Conservation (phyloP, 2,329 filamentous ascomycete species). For the Paramyrothecium sp. region DNA sequence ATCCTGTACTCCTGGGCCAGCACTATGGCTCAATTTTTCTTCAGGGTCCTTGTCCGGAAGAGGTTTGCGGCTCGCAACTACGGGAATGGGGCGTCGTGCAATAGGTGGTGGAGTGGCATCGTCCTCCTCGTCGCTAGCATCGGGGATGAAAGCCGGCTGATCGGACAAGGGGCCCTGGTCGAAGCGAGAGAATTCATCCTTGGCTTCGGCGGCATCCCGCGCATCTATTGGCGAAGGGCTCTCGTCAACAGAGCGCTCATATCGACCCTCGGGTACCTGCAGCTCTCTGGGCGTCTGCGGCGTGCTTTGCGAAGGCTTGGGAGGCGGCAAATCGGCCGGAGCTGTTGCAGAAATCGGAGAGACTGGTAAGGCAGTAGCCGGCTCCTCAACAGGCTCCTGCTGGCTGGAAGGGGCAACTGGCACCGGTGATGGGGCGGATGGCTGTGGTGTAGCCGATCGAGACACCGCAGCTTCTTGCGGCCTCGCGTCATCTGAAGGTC, state of each 20-base stretch:
- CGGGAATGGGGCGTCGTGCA: slow-evolving; percentile 33
- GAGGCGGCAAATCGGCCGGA: not conserved
- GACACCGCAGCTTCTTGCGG: slow-evolving; percentile 24
- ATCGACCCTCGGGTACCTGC: slow-evolving; percentile 12
- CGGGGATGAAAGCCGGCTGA: slow-evolving; percentile 78
- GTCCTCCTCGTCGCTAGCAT: slow-evolving; percentile 49
- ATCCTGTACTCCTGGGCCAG: slow-evolving; percentile 53
- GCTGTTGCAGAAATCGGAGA: not conserved
- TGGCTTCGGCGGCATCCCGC: slow-evolving; percentile 56
- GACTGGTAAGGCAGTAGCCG: not conserved
- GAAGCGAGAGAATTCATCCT: slow-evolving; percentile 65
- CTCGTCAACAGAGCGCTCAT: slow-evolving; percentile 21
- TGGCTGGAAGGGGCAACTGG: slow-evolving; percentile 14
- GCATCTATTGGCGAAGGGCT: slow-evolving; percentile 60
- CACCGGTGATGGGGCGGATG: not conserved
- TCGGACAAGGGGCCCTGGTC: slow-evolving; percentile 87
- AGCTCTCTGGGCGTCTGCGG: not conserved
- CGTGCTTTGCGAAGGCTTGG: slow-evolving; percentile 1
- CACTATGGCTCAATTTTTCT: slow-evolving; percentile 31
- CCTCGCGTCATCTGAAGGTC: slow-evolving; percentile 13
- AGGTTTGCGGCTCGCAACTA: slow-evolving; percentile 17
- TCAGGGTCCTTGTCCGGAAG: slow-evolving; percentile 20
- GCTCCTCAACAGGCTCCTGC: slow-evolving; percentile 15
- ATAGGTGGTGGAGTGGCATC: slow-evolving; percentile 53
- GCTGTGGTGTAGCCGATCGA: slow-evolving; percentile 10